Conservation (phyloP, 805 yeast species). For the Teunomyces tritomae region DNA sequence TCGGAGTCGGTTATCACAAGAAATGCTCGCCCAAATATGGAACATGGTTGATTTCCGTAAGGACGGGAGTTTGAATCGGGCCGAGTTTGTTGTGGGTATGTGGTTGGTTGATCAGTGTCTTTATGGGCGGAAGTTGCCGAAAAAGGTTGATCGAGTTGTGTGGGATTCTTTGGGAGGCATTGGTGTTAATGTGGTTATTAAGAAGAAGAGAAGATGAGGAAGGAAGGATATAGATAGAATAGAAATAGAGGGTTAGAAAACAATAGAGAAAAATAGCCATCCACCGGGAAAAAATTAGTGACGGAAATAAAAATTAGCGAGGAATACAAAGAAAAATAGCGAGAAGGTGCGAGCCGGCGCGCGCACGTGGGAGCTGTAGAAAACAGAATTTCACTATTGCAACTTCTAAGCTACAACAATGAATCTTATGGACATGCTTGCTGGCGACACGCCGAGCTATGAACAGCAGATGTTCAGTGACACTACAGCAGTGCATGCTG, state of each 20-base stretch:
- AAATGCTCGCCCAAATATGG: constrained; percentile 60
- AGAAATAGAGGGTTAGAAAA: not conserved
- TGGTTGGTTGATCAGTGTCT: constrained; percentile 97
- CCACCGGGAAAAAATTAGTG: too few species aligned
- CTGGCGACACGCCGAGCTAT: constrained; percentile 20
- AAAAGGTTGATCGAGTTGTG: constrained; percentile 58
- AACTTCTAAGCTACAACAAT: constrained; percentile 12
- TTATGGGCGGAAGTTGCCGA: constrained; percentile 88
- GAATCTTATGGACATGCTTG: constrained; percentile 41
- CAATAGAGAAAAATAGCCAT: too few species aligned
- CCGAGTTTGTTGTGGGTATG: constrained; percentile 92
- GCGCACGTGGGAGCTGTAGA: not conserved
- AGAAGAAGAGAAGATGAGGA: constrained; percentile 27
- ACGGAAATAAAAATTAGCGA: too few species aligned
- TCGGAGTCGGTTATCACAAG: constrained; percentile 68
- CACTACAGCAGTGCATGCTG: too few species aligned
- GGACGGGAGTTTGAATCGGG: constrained; percentile 75
- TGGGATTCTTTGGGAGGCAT: constrained; percentile 75
- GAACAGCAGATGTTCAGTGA: not conserved
- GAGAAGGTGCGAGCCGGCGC: not conserved
- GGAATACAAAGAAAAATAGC: too few species aligned
- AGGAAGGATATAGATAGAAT: not conserved
- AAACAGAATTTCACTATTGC: not conserved
- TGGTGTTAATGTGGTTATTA: constrained; percentile 39
- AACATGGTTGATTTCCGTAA: constrained; percentile 61